Evolutionary conservation across 257 asterid genomes (phyloP).

Genomic region (Nicotiana sylvestris): DNA sequence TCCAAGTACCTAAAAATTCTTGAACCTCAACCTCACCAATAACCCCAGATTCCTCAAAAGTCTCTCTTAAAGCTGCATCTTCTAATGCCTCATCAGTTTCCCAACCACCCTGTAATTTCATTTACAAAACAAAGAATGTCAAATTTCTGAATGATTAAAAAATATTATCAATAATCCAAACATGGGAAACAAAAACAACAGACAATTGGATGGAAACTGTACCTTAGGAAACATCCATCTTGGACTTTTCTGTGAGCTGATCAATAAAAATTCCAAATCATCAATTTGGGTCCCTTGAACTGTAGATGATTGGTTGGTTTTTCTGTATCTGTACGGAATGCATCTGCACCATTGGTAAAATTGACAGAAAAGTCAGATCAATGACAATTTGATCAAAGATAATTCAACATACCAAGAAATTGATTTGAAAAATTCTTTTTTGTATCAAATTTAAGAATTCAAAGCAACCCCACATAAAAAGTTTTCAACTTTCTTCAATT

Average conservation of each 20-base stretch:
- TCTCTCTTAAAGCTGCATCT: constrained; percentile 83
- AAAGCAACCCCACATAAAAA: background rate
- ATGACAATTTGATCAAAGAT: background rate
- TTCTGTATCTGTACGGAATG: constrained; percentile 65
- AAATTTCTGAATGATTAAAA: constrained; percentile 5
- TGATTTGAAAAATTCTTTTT: background rate
- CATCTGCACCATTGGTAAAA: constrained; percentile 54
- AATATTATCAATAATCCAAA: background rate
- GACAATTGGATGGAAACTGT: background rate
- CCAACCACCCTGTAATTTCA: constrained; percentile 74
- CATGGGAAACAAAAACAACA: background rate
- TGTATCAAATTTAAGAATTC: background rate
- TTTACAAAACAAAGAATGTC: constrained; percentile 23
- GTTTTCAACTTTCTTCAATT: background rate
- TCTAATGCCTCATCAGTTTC: constrained; percentile 79
- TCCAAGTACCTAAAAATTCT: constrained; percentile 16
- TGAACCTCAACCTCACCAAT: constrained; percentile 67
- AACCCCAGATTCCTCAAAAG: constrained; percentile 90
- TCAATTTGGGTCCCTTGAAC: constrained; percentile 34
- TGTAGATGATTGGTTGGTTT: constrained; percentile 27
- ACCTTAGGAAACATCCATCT: constrained; percentile 98
- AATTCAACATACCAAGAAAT: background rate
- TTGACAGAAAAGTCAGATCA: background rate
- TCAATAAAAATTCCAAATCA: constrained; percentile 75
- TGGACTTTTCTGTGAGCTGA: constrained; percentile 88